Evolutionary conservation across 2,329 filamentous ascomycete genomes (phyloP).

Genomic region (Trichoderma oligosporum): DNA sequence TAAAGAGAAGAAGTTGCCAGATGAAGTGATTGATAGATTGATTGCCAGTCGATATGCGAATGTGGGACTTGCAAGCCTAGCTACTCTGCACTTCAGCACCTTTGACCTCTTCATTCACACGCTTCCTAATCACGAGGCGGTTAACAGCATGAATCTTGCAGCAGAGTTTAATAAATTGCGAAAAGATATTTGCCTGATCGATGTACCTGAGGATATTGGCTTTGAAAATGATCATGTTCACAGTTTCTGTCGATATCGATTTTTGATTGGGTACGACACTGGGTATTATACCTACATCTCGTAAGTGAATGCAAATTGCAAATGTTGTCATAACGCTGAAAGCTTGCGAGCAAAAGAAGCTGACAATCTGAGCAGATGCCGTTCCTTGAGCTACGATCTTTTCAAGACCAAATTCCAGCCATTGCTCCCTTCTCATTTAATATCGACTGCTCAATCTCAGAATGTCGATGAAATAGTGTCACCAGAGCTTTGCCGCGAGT

Average conservation of each 20-base stretch:
- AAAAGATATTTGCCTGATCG: constrained; percentile 61
- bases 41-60: constrained; percentile 45
- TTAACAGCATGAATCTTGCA: constrained; percentile 57
- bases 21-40: constrained; percentile 65
- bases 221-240: constrained; percentile 56
- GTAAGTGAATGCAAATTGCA: constrained; percentile 43
- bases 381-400: constrained; percentile 52
- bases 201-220: constrained; percentile 62
- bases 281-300: constrained; percentile 68
- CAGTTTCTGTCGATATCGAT: constrained; percentile 67
- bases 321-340: background rate
- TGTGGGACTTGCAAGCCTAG: background rate
- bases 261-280: constrained; percentile 71
- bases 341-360: no score
- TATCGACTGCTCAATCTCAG: background rate
- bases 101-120: constrained; percentile 74
- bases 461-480: constrained; percentile 43
- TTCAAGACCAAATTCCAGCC: constrained; percentile 64
- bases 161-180: constrained; percentile 64
- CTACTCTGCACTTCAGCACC: constrained; percentile 66
- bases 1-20: constrained; percentile 61
- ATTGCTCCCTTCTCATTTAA: constrained; percentile 28
- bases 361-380: constrained; percentile 28
- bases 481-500: constrained; percentile 66
- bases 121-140: constrained; percentile 57